Evolutionary conservation across 352 stramenopile species (phyloP), one percentile per base, ranked within the genome.

Genomic region (Phytopythium ostracodes): DNA sequence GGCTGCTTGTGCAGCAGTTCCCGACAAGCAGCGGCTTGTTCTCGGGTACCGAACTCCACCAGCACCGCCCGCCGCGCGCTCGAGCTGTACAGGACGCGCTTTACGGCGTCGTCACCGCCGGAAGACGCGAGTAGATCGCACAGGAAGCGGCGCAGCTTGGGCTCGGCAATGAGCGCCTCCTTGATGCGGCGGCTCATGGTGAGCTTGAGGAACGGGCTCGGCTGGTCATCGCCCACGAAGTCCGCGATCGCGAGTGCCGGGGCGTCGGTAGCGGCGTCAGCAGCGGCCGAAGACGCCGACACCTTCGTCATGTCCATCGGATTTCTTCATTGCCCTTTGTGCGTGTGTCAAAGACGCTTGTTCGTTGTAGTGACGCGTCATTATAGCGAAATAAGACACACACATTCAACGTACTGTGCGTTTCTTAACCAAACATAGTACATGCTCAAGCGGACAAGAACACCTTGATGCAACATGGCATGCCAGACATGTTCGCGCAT

Each of bases 161-260:
- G 31, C 63, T 86, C 69, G 17, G 67, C 61, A 24, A 91, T 77
- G 27, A 77, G 64, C 55, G 68, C 68, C 60, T 84, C 72, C 31
- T 78, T 72, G 57, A 91, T 83, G 44, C 80, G 80, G 24, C 82
- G 82, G 54, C 80, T 89, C 79, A 91, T 91, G 20, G 75, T 86
- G 64, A 85, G 73, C 62, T 85, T 87, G 58, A 91, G 63, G 62
- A 83, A 82, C 36, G 47, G 60, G 60, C 79, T 91, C 47, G 79
- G 72, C 55, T 75, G 49, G 18, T 76, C 67, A 64, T 89, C 77
- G 2, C 53, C 55, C 46, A 91, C 69, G 52, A 77, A 91, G 59
- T 89, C 77, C 17, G 66, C 60, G 44, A 88, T 22, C 36, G 20
- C 38, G 9, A 56, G 43, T 20, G 43, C 43, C 43, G 43, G 46